Base-by-base conservation (phyloP, 768 basidiomycete genomes). In the Hortiboletus campestris region DNA sequence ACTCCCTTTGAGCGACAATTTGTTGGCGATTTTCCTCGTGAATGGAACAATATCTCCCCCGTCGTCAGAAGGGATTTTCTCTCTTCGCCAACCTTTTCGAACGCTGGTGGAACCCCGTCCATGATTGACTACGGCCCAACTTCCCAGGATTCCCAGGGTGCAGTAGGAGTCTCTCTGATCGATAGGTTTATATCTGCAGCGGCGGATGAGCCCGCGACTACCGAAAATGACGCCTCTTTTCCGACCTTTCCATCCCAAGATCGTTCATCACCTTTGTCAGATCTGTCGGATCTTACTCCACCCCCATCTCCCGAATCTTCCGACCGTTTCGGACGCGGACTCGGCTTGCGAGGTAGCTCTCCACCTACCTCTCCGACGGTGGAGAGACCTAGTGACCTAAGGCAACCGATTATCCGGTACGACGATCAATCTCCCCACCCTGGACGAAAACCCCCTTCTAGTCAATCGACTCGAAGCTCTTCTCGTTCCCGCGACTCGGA, bases 1-100 rank as follows among this genome's bases (percentile, higher is more conserved):
- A 66, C 70, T 1, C 67, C 70, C 9, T 71, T 71, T 16, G 70
- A 69, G 31, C 62, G 61, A 32, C 69, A 69, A 36, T 71, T 72
- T 40, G n/a, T 22, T 19, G 46, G 52, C 49, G 46, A 66, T 41
- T 58, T 62, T 20, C 43, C 63, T 42, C 60, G 43, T 19, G 61
- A 54, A 36, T 71, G 62, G 67, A 58, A 32, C 52, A 43, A 16
- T 38, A 25, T 35, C 5, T 71, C 70, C 28, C 70, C 70, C 4
- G 58, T 71, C 29, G 25, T 48, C 13, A 55, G 70, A 49, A 55
- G 35, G 36, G 43, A 46, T 13, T 35, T 38, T 16, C 7, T 28
- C 6, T 39, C 40, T n/a, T 65, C 63, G 7, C 62, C 64, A 17
- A 13, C 29, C 0, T 25, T 35, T 38, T 50, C 41, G 20, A 53